Base-by-base conservation (phyloP, 495 filamentous ascomycete genomes). In the Eremomyces bilateralis region DNA sequence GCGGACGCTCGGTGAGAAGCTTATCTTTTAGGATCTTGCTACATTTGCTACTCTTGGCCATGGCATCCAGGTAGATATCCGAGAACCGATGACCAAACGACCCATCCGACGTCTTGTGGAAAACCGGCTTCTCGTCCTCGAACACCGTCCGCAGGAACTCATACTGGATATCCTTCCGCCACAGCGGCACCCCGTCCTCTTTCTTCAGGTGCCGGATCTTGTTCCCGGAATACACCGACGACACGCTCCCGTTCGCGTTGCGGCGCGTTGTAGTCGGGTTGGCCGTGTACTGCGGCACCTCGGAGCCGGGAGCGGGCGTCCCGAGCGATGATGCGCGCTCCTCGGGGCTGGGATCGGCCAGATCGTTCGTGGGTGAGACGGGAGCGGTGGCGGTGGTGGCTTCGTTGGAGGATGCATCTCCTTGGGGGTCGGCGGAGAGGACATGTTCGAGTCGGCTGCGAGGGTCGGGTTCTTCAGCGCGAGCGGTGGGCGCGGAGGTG, bases 21-120 rank as follows among this genome's bases (percentile, higher is more conserved):
- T 97, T 97, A 46, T 97, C 88, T 50, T 90, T 79, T 34, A 97
- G 63, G 39, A 97, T 90, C 56, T 95, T 94, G 58, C 88, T 95
- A 20, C 84, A 94, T 62, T 97, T 97, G 65, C 81, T 94, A 54
- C 88, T 97, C 56, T 81, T 66, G 4, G 90, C 83, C 88, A 97
- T 97, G 28, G 85, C 81, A 54, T 95, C 84, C 49, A 97, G 81
- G 56, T 97, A 97, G 32, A 95, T 67, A 54, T 97, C 81, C 20
- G 88, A 81, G 49, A 97, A 97, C 42, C 75, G 88, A 48, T 83
- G 67, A 40, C 73, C 72, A 43, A 65, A 65, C 31, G 69, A 63
- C 30, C 63, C 60, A 38, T 82, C 74, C 53, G 77, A 79, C 51
- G 63, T 66, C 47, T 85, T 85, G 44, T 83, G 91, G 52, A 97